Base-by-base conservation (phyloP, 2,329 filamentous ascomycete genomes). In the Alternaria solani region DNA sequence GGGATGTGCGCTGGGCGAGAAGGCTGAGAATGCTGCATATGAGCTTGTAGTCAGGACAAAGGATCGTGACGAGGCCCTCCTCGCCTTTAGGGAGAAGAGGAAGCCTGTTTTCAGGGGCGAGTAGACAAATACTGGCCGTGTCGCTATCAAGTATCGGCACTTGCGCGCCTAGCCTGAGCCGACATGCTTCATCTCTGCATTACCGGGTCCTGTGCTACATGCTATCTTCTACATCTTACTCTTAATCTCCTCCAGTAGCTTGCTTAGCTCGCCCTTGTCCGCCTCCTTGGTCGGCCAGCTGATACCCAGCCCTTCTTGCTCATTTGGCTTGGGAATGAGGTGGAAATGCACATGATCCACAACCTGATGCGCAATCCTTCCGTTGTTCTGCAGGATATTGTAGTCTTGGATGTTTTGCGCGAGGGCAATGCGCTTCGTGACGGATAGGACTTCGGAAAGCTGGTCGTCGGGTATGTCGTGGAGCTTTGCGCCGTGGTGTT, bases 311-410 rank as follows among this genome's bases (percentile, higher is more conserved):
- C 95, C 95, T 78, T 98, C 91, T 36, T 84, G 75, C 71, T 89
- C 83, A 73, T 92, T 96, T 52, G 95, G 94, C 85, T 99, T 99
- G 36, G 95, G 95, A 64, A 99, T 99, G 88, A 98, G 90, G 76
- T 99, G 95, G 80, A 99, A 94, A 78, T 97, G 94, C 68, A 96
- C 94, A 82, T 99, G 95, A 69, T 93, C 91, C 63, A 99, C 94
- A 65, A 91, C 84, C 82, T 98, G 95, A 80, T 99, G 95, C 18
- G 95, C 95, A 73, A 94, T 87, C 23, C 87, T 84, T 53, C 95
- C 95, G 75, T 99, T 99, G 82, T 99, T 99, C 83, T 99, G 95
- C 61, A 99, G 83, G 49, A 99, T 87, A 76, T 99, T 99, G 85
- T 93, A 99, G 79, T 98, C 87, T 52, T 84, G 82, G 4, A 91